Evolutionary conservation across 768 basidiomycete genomes (phyloP).

Genomic region (Phlebiopsis flavidoalba): DNA sequence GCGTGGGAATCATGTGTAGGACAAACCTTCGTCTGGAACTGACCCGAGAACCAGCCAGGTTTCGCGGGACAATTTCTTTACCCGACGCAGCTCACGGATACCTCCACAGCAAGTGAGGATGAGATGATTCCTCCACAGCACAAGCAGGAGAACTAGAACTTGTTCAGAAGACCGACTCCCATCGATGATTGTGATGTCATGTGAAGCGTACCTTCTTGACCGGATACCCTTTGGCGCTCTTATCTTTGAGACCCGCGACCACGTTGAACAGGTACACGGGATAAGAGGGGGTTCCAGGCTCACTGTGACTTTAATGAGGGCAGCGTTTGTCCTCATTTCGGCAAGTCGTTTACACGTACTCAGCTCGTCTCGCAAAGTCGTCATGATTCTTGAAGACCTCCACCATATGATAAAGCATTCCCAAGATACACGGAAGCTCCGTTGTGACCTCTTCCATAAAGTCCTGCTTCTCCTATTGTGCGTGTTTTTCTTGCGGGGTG

Average conservation of each 20-base stretch:
- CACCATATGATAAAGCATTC: constrained; percentile 92
- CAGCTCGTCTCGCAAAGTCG: constrained; percentile 91
- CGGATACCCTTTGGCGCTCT: constrained; percentile 92
- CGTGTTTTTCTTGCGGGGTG: constrained; percentile 62
- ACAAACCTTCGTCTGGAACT: constrained; percentile 39
- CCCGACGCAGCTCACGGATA: constrained; percentile 76
- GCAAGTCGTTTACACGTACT: constrained; percentile 51
- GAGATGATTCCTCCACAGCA: constrained; percentile 96
- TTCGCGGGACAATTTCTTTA: constrained; percentile 82
- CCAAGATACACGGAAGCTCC: constrained; percentile 92
- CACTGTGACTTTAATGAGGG: constrained; percentile 53
- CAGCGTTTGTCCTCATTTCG: constrained; percentile 9
- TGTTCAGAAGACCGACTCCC: constrained; percentile 8
- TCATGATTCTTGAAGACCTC: constrained; percentile 93
- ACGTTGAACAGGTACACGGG: constrained; percentile 90
- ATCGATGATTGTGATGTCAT: constrained; percentile 7
- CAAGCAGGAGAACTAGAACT: constrained; percentile 72
- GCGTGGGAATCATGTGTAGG: constrained; percentile 17
- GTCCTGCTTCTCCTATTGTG: too few relatives aligned
- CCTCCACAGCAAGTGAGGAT: constrained; percentile 91
- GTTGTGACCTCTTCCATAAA: constrained; percentile 87
- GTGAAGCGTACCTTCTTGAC: constrained; percentile 77
- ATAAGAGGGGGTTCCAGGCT: constrained; percentile 86
- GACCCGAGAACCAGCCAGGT: constrained; percentile 70
- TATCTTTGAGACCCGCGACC: constrained; percentile 87